Base-by-base conservation (phyloP, 495 filamentous ascomycete species). In the Pyrenula aspistea region DNA sequence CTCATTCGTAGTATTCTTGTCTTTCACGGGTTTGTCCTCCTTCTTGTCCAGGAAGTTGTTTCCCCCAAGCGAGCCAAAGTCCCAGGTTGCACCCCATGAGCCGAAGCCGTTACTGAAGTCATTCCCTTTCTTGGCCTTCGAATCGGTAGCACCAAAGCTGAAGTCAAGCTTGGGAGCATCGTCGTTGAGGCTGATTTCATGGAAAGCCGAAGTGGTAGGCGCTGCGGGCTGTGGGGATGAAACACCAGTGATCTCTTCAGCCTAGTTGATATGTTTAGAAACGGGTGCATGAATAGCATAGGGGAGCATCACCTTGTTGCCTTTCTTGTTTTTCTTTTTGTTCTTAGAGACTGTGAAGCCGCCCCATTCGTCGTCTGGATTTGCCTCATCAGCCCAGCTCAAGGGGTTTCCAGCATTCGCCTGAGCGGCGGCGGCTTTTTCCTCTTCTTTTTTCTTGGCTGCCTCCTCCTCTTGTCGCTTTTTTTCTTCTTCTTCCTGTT, bases 321-420 rank as follows among this genome's bases (percentile, higher is more conserved):
- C 73, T 60, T 79, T 80, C 60, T 72, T 74, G 55, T 64, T 67
- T 55, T 73, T 74, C 61, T 77, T 77, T 61, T 79, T 79, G 56
- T 73, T 75, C 8, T 64, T 63, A 2, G 63, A 61, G 20, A 62
- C 57, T 1, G 64, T 57, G 58, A 71, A 72, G 1, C 64, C 65
- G 22, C 62, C 67, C 73, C 72, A 74, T 1, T 59, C 62, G 49
- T 71, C 68, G 55, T 73, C 69, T 49, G 61, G 60, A 20, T 66
- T 65, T 1, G 47, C 61, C 42, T 74, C 69, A 50, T 76, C 71
- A 50, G 72, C 72, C 73, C 73, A 76, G 63, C 70, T 74, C 50
- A 76, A 69, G 55, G 65, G 64, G 24, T 73, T 72, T 12, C 25
- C 54, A 21, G 57, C 55, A 31, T 67, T 60, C 23, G 66, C 57